These are phyloP conservation scores for Penicillium sp. DNA, from an alignment of 2,329 filamentous ascomycete genomes.

Conservation along the genomic window DNA sequence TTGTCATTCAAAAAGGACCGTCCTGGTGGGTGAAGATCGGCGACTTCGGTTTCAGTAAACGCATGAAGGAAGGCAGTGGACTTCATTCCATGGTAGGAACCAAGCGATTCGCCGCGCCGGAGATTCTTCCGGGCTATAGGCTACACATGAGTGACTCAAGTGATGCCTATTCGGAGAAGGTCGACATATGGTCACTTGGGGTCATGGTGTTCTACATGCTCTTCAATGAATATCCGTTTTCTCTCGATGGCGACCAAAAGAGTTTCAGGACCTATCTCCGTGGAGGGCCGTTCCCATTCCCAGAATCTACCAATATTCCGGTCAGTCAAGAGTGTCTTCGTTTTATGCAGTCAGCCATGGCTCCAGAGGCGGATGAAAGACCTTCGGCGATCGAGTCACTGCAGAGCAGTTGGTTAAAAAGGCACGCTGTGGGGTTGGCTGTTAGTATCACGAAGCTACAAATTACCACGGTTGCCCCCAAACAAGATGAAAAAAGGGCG, in stretches of 20 bases:
- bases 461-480: too few species aligned
- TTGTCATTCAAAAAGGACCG: not conserved
- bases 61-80: not conserved
- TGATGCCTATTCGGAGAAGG: not conserved
- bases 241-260: not conserved
- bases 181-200: conserved; percentile 6
- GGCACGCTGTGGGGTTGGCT: too few species aligned
- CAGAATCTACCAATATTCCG: too few species aligned
- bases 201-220: conserved; percentile 4
- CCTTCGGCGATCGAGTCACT: too few species aligned
- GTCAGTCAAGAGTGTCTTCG: too few species aligned
- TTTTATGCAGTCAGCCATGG: too few species aligned
- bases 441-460: too few species aligned
- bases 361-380: too few species aligned
- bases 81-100: not conserved
- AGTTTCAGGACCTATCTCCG: not conserved
- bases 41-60: conserved; percentile 5
- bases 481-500: too few species aligned
- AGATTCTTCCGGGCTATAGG: not conserved
- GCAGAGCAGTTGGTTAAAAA: too few species aligned
- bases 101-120: not conserved
- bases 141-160: not conserved
- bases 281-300: too few species aligned
- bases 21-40: conserved; percentile 4
- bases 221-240: not conserved